phyloP scores from a whole-genome alignment of 495 filamentous ascomycete species.

The Podospora bellae-mahoneyi region DNA sequence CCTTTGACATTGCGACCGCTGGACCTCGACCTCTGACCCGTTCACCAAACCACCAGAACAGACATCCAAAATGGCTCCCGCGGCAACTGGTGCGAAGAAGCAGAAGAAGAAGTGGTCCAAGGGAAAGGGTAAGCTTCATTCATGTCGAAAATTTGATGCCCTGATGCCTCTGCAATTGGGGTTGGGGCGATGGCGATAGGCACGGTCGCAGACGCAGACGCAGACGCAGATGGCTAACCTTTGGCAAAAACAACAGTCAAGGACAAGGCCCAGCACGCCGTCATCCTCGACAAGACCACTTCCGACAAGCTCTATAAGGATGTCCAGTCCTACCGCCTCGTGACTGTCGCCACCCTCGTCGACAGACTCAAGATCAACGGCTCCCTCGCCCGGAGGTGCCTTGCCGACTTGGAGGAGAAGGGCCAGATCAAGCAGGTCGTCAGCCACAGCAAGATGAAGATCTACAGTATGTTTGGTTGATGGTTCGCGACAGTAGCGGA shows the following conservation, averaged over 20 bases:
- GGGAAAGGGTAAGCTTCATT: constrained; percentile 63
- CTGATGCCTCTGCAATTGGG: constrained; percentile 7
- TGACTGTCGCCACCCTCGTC: constrained; percentile 97
- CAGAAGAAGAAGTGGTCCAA: constrained; percentile 99
- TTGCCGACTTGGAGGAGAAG: constrained; percentile 95
- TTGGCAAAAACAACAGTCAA: constrained; percentile 64
- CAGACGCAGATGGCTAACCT: constrained; percentile 23
- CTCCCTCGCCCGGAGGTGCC: constrained; percentile 82
- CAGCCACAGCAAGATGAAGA: constrained; percentile 90
- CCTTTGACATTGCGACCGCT: constrained; percentile 37
- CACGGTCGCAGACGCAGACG: background rate
- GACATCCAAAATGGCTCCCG: constrained; percentile 62
- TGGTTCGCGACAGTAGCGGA: background rate
- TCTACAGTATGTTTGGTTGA: constrained; percentile 80
- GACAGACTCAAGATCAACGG: constrained; percentile 99
- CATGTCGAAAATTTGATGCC: constrained; percentile 13
- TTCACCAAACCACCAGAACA: constrained; percentile 44
- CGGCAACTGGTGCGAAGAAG: constrained; percentile 88
- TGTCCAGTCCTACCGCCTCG: constrained; percentile 99
- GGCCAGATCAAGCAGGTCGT: constrained; percentile 98
- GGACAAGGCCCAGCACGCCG: constrained; percentile 99
- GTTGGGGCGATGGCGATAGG: no score
- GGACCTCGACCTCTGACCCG: constrained; percentile 28
- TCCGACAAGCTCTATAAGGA: constrained; percentile 95
- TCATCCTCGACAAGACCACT: constrained; percentile 73